Evolutionary conservation across 1,139 yeast species (phyloP).

Genomic region (Lodderomyces theae): DNA sequence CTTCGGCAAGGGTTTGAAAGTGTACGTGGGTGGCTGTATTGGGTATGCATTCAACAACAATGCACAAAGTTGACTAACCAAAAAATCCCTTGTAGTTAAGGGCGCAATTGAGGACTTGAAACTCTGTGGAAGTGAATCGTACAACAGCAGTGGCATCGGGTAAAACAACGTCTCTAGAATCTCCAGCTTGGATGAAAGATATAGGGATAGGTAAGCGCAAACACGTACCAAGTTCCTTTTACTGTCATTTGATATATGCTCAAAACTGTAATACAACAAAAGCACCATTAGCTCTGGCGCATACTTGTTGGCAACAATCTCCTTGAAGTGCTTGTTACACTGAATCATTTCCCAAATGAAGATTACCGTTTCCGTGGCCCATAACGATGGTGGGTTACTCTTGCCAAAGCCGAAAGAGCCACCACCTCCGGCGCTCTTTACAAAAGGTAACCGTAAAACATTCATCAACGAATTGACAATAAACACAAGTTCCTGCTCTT

Average conservation of each 20-base stretch:
- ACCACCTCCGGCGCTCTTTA: slow-evolving; percentile 17
- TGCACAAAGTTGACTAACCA: slow-evolving; percentile 50
- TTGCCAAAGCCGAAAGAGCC: slow-evolving; percentile 19
- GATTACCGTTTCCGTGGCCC: slow-evolving; percentile 57
- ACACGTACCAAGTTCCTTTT: slow-evolving; percentile 54
- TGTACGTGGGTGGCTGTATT: slow-evolving; percentile 3
- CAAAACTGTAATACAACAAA: slow-evolving; percentile 56
- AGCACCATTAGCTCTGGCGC: slow-evolving; percentile 55
- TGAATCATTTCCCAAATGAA: slow-evolving; percentile 76
- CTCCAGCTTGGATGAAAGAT: slow-evolving; percentile 52
- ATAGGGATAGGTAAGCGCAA: slow-evolving; percentile 58
- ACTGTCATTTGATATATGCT: slow-evolving; percentile 28
- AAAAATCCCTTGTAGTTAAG: slow-evolving; percentile 59
- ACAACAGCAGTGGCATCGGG: slow-evolving; percentile 38
- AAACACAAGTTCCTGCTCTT: slow-evolving; percentile 51
- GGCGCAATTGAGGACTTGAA: slow-evolving; percentile 38
- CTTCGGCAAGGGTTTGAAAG: slow-evolving; percentile 10
- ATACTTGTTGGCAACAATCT: slow-evolving; percentile 45
- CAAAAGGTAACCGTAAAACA: slow-evolving; percentile 46
- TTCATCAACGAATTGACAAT: slow-evolving; percentile 46
- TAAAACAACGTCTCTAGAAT: slow-evolving; percentile 35
- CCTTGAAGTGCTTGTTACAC: slow-evolving; percentile 58
- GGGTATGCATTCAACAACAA: slow-evolving; percentile 11
- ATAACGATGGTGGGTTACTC: slow-evolving; percentile 38
- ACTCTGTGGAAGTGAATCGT: slow-evolving; percentile 47